These are phyloP conservation scores for Lactarius quietus DNA, from an alignment of 768 basidiomycete species.

Conservation along the genomic window DNA sequence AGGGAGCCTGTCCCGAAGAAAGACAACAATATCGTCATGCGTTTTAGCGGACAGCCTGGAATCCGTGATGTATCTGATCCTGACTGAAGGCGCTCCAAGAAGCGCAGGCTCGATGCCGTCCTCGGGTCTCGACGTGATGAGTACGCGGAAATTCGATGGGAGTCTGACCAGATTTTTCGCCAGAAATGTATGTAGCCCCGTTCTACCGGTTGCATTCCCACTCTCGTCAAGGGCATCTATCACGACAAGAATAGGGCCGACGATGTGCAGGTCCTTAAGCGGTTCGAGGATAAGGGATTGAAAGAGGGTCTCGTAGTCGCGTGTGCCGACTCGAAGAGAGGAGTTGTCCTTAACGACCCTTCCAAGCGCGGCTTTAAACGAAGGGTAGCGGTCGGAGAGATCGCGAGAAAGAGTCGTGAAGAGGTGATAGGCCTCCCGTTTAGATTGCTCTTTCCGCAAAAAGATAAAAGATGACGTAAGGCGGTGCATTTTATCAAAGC, in stretches of 20 bases:
- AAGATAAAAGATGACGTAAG: background rate
- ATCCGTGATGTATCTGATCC: background rate
- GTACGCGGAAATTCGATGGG: background rate
- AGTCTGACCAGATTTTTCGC: background rate
- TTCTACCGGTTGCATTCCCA: background rate
- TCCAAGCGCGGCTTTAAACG: background rate
- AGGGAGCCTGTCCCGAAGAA: background rate
- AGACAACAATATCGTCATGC: background rate
- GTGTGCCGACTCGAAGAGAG: background rate
- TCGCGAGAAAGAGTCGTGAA: background rate
- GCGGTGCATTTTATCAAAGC: background rate
- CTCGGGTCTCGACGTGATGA: conserved; percentile 1
- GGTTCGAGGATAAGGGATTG: background rate
- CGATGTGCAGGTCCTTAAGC: background rate
- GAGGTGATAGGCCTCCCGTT: background rate
- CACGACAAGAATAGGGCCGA: background rate
- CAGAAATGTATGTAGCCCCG: background rate
- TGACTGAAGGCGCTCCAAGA: background rate
- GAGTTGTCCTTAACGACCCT: background rate
- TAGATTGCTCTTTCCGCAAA: background rate
- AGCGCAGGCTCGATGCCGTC: background rate
- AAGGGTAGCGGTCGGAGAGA: background rate
- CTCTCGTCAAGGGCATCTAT: conserved; percentile 3
- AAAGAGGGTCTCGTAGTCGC: background rate
- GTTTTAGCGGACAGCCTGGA: background rate